These are phyloP conservation scores for Eutrema salsugineum DNA, from an alignment of 441 rosid genomes.

Conservation along the genomic window DNA sequence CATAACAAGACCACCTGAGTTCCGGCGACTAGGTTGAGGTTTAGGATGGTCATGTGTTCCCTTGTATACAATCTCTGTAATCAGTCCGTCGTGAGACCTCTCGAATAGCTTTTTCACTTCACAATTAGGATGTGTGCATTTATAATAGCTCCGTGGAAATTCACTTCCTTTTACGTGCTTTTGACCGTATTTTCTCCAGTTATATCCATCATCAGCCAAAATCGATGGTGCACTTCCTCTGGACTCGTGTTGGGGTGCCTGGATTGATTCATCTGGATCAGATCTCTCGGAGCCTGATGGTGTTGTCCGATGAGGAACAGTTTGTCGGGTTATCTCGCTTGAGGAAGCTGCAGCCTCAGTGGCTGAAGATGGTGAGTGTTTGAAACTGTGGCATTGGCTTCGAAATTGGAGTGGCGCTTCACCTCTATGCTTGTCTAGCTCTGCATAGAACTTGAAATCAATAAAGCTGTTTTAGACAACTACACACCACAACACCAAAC, in stretches of 20 bases:
- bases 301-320: slow-evolving; percentile 40
- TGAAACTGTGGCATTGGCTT: slow-evolving; percentile 42
- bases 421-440: slow-evolving; percentile 44
- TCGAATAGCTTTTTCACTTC: slow-evolving; percentile 97
- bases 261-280: slow-evolving; percentile 59
- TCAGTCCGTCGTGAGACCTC: slow-evolving; percentile 83
- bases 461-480: slow-evolving; percentile 39
- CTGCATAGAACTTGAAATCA: slow-evolving; percentile 78
- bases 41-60: slow-evolving; percentile 97
- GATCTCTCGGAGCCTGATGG: slow-evolving; percentile 51
- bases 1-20: slow-evolving; percentile 55
- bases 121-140: slow-evolving; percentile 96
- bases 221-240: slow-evolving; percentile 46
- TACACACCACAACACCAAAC: slow-evolving; percentile 3
- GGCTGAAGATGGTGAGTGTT: slow-evolving; percentile 42
- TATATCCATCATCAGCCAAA: slow-evolving; percentile 86
- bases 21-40: slow-evolving; percentile 83
- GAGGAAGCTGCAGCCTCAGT: slow-evolving; percentile 64
- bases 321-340: slow-evolving; percentile 54
- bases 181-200: slow-evolving; percentile 98
- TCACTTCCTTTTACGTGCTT: slow-evolving; percentile 96
- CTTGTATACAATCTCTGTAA: slow-evolving; percentile 90
- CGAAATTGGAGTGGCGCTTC: slow-evolving; percentile 45
- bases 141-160: slow-evolving; percentile 97
- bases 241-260: slow-evolving; percentile 47